Base-by-base conservation (phyloP, 495 filamentous ascomycete species). In the Cairneyella variabilis region DNA sequence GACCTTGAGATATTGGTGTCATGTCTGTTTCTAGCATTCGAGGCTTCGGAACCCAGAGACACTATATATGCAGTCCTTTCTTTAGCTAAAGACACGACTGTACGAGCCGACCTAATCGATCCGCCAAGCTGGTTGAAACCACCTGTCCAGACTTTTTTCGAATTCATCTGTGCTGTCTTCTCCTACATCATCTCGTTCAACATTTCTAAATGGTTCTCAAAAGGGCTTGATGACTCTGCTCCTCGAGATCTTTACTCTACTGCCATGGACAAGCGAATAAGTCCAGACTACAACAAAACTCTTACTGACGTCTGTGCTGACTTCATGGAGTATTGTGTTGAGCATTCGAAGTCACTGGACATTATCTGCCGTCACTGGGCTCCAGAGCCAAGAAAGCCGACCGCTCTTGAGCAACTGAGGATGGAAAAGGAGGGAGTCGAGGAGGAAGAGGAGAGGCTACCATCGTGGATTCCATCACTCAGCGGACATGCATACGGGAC, bases 291-390 rank as follows among this genome's bases (percentile, higher is more conserved):
- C 39, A 17, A 48, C 6, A 38, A 47, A 18, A 56, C 44, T 32
- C 42, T 52, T 1, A 26, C 48, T 10, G 61, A 60, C 40, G 52
- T 64, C 14, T 64, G 53, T 47, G 58, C 51, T 18, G 56, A 57
- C n/a, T 64, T 64, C 26, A 48, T 64, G 23, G 57, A 51, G 3
- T 58, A 57, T 17, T 58, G 51, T 8, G 51, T 61, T 14, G 38
- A 54, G 5, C 54, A 46, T 10, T 56, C 56, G 1, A 26, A 61
- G 9, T 62, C 64, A 5, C 58, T 69, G 1, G 64, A 67, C 45
- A 67, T 69, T 37, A 54, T 69, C 1, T 67, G 62, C 21, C 60
- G 66, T 6, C 63, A 62, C n/a, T 68, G 64, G 66, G 64, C 66
- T 8, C 59, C 53, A 21, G 5, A n/a, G 3, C 43, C 27, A 12